These are phyloP conservation scores for Suillus weaverae DNA, from an alignment of 768 basidiomycete genomes.

Conservation along the genomic window DNA sequence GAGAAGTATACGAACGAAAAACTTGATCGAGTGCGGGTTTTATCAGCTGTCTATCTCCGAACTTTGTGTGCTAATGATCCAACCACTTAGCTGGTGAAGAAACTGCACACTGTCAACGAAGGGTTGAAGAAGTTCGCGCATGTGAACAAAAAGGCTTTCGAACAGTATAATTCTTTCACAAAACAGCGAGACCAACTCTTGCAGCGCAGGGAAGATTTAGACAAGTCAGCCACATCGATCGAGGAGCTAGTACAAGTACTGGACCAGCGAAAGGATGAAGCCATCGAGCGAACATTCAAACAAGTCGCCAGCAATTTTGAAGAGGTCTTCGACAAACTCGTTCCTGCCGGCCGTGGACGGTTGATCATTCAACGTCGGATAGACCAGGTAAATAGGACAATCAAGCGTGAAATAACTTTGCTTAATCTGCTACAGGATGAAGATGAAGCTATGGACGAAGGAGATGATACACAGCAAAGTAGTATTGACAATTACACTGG, in stretches of 20 bases:
- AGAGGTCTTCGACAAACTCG: conserved; percentile 94
- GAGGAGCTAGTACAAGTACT: conserved; percentile 90
- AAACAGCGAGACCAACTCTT: conserved; percentile 93
- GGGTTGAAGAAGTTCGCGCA: conserved; percentile 94
- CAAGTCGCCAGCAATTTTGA: conserved; percentile 97
- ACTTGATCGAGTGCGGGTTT: conserved; percentile 71
- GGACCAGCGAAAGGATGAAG: conserved; percentile 97
- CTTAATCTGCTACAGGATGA: conserved; percentile 53
- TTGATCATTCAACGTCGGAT: conserved; percentile 91
- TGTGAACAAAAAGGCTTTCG: conserved; percentile 99
- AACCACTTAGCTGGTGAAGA: conserved; percentile 75
- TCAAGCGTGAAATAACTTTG: neutral
- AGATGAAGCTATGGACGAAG: conserved; percentile 66
- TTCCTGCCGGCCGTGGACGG: conserved; percentile 88
- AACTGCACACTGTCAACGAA: conserved; percentile 90
- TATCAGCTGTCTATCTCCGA: neutral
- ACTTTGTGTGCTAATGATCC: neutral
- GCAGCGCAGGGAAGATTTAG: conserved; percentile 86
- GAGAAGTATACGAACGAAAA: conserved; percentile 89
- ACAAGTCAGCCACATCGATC: conserved; percentile 86
- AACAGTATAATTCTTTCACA: conserved; percentile 97
- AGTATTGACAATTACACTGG: conserved; percentile 94
- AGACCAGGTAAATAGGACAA: conserved; percentile 57
- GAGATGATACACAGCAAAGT: conserved; percentile 70
- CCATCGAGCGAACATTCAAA: conserved; percentile 97